phyloP scores from a whole-genome alignment of 257 asterid species.

The Solanum virginianum region DNA sequence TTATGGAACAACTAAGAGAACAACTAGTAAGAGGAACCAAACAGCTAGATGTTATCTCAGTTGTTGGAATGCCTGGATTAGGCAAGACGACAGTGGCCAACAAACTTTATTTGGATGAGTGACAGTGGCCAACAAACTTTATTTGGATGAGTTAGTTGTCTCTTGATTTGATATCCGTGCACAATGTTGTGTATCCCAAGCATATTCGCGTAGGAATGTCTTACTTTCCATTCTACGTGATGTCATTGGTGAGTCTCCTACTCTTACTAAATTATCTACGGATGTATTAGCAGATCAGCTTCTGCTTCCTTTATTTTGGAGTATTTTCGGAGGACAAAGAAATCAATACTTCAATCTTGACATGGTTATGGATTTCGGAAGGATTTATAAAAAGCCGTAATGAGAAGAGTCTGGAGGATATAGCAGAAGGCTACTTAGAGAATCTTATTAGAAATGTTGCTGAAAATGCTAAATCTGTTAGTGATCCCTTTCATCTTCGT shows the following conservation, averaged over 20 bases:
- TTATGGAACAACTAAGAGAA: conserved; percentile 8
- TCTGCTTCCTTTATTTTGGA: too few relatives aligned
- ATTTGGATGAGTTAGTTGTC: conserved; percentile 5
- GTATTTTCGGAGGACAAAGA: too few relatives aligned
- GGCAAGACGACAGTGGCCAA: conserved; percentile 18
- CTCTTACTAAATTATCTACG: neutral
- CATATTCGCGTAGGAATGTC: conserved; percentile 14
- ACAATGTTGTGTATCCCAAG: conserved; percentile 31
- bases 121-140: too few relatives aligned
- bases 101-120: too few relatives aligned
- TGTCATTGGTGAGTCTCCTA: conserved; percentile 8
- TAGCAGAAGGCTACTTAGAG: too few relatives aligned
- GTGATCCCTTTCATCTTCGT: neutral
- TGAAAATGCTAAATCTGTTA: neutral
- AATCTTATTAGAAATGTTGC: too few relatives aligned
- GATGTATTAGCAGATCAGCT: neutral
- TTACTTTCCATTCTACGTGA: conserved; percentile 18
- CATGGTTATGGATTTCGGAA: too few relatives aligned
- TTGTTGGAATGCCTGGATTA: conserved; percentile 32
- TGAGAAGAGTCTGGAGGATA: too few relatives aligned
- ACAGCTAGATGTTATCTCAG: conserved; percentile 21
- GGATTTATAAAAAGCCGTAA: too few relatives aligned
- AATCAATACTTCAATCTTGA: too few relatives aligned
- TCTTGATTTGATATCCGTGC: conserved; percentile 23
- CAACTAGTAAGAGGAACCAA: conserved; percentile 12